Evolutionary conservation across 2,329 filamentous ascomycete genomes (phyloP).

Genomic region (Hymenoscyphus linearis): DNA sequence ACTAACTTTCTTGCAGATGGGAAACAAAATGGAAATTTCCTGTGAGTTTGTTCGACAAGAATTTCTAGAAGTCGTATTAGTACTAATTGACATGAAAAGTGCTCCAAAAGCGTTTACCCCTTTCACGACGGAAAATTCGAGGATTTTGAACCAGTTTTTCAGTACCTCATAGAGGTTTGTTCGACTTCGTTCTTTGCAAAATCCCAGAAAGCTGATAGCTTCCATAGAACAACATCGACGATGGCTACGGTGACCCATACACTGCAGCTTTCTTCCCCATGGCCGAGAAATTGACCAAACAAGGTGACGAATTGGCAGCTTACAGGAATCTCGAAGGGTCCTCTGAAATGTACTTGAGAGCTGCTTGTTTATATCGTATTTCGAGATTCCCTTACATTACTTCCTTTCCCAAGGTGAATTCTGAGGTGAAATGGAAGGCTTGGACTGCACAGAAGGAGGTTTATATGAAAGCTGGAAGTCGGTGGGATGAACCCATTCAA

Average conservation of each 20-base stretch:
- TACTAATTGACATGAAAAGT: constrained; percentile 32
- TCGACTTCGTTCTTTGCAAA: neutral
- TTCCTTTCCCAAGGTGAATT: constrained; percentile 35
- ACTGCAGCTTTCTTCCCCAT: constrained; percentile 57
- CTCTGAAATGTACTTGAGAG: constrained; percentile 61
- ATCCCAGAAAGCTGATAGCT: neutral
- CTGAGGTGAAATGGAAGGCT: constrained; percentile 50
- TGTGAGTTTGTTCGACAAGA: neutral
- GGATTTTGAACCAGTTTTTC: constrained; percentile 66
- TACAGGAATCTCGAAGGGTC: constrained; percentile 47
- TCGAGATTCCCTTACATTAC: constrained; percentile 60
- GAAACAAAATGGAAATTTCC: constrained; percentile 2
- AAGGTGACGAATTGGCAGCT: constrained; percentile 44
- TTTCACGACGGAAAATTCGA: constrained; percentile 67
- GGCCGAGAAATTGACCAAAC: constrained; percentile 49
- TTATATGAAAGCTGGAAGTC: constrained; percentile 51
- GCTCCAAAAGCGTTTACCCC: constrained; percentile 59
- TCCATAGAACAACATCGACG: constrained; percentile 50
- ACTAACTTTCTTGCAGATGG: neutral
- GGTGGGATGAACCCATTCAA: constrained; percentile 52
- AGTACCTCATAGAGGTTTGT: constrained; percentile 51
- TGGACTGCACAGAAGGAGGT: constrained; percentile 61
- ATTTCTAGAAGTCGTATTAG: neutral
- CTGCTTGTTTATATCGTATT: constrained; percentile 68
- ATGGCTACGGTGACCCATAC: constrained; percentile 61